Percentiles rank a stretch among this genome's conserved stretches.
phyloP scores from a whole-genome alignment of 306 rosid species.

The Fragaria nilgerrensis region DNA sequence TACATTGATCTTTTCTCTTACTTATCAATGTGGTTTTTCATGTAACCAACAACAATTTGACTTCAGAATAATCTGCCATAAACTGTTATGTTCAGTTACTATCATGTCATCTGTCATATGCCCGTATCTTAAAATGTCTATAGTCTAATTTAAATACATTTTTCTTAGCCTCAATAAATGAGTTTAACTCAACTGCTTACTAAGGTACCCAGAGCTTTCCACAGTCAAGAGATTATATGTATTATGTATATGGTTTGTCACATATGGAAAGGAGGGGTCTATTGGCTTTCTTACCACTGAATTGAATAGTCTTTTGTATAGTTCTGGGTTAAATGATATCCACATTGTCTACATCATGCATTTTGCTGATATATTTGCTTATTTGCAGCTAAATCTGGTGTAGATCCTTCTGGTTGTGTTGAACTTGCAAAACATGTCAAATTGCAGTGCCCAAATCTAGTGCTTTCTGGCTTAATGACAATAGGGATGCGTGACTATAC shows the following conservation, averaged over 20 bases:
- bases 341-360: not conserved
- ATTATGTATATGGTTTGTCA: not conserved
- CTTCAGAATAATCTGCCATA: not conserved
- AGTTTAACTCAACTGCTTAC: not conserved
- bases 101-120: not conserved
- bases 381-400: constrained; percentile 48
- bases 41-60: not conserved
- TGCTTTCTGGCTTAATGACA: constrained; percentile 55
- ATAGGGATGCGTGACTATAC: constrained; percentile 60
- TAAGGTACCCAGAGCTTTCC: not conserved
- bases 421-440: constrained; percentile 47
- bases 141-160: not conserved
- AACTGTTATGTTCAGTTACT: not conserved
- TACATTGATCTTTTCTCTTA: not conserved
- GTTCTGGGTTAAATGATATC: not conserved
- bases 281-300: not conserved
- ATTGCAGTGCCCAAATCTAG: constrained; percentile 43
- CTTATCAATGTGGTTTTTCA: not conserved
- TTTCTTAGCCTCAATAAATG: not conserved
- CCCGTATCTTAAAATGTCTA: not conserved
- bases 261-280: constrained; percentile 4
- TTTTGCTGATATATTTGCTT: constrained; percentile 1
- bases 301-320: not conserved
- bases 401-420: constrained; percentile 41
- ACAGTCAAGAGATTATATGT: not conserved